Evolutionary conservation across 1,284 basidiomycete species (phyloP).

Genomic region (Irpex sp.): DNA sequence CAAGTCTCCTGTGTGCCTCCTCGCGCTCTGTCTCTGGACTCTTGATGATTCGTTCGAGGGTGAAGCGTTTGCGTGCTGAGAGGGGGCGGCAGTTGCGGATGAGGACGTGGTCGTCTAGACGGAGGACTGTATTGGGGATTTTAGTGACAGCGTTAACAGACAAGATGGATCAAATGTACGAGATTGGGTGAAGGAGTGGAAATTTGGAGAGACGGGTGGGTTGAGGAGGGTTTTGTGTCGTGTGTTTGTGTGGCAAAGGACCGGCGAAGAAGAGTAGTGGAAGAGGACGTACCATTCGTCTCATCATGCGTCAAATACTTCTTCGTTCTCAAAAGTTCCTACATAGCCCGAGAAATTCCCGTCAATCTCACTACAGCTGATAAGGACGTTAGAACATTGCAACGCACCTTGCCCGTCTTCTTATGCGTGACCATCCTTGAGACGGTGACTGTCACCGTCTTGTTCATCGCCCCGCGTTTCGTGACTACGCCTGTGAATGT

Average conservation of each 20-base stretch:
- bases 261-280: background rate
- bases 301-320: slow-evolving; percentile 77
- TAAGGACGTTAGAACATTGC: background rate
- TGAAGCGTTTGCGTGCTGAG: slow-evolving; percentile 74
- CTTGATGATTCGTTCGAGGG: slow-evolving; percentile 57
- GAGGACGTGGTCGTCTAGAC: slow-evolving; percentile 61
- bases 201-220: background rate
- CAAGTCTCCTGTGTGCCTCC: slow-evolving; percentile 18
- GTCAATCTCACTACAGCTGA: background rate
- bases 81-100: slow-evolving; percentile 79
- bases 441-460: slow-evolving; percentile 78
- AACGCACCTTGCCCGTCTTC: slow-evolving; percentile 67
- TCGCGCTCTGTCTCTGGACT: slow-evolving; percentile 65
- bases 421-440: slow-evolving; percentile 66
- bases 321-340: slow-evolving; percentile 70
- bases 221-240: too few species aligned
- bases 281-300: slow-evolving; percentile 46
- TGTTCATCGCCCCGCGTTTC: slow-evolving; percentile 76
- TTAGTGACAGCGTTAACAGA: too few species aligned
- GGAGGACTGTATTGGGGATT: slow-evolving; percentile 42
- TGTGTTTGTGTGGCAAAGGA: too few species aligned
- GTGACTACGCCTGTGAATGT: slow-evolving; percentile 68
- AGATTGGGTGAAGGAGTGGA: background rate
- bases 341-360: slow-evolving; percentile 11
- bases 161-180: too few species aligned